These are phyloP conservation scores for Plantago elongata DNA, from an alignment of 257 asterid species.

Conservation along the genomic window DNA sequence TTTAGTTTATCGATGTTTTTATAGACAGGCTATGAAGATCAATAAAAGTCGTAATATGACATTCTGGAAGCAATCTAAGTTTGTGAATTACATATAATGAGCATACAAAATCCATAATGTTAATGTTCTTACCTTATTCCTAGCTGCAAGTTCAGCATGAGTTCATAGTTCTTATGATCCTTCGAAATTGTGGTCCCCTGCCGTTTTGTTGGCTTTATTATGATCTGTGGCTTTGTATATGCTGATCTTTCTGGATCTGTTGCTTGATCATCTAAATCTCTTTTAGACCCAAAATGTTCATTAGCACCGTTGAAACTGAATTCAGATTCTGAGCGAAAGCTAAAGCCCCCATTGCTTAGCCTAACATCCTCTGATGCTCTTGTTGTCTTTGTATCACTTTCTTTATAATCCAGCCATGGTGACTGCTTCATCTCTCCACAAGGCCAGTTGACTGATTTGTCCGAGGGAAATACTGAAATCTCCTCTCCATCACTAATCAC, in stretches of 20 bases:
- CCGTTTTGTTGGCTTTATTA: constrained; percentile 47
- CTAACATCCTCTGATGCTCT: constrained; percentile 32
- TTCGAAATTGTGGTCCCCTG: constrained; percentile 65
- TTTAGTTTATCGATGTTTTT: too few relatives aligned
- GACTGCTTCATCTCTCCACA: constrained; percentile 42
- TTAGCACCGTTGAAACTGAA: constrained; percentile 37
- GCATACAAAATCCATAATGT: constrained; percentile 5
- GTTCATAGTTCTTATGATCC: constrained; percentile 88
- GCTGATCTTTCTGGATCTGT: constrained; percentile 29
- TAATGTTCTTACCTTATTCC: constrained; percentile 14
- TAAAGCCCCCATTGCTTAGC: constrained; percentile 31
- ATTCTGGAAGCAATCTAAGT: too few relatives aligned
- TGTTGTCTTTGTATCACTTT: constrained; percentile 26
- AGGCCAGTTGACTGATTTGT: constrained; percentile 58
- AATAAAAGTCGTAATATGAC: too few relatives aligned
- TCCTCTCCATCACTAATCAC: constrained; percentile 43
- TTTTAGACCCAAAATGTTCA: constrained; percentile 27
- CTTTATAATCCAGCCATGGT: constrained; percentile 21
- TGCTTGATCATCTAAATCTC: constrained; percentile 34
- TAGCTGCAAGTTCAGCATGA: constrained; percentile 91
- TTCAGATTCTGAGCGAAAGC: constrained; percentile 54
- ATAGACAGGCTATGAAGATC: too few relatives aligned
- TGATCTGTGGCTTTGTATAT: constrained; percentile 30
- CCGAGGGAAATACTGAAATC: constrained; percentile 61
- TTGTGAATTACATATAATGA: background rate